phyloP scores from a whole-genome alignment of 495 filamentous ascomycete species.

The Durotheca rogersii region DNA sequence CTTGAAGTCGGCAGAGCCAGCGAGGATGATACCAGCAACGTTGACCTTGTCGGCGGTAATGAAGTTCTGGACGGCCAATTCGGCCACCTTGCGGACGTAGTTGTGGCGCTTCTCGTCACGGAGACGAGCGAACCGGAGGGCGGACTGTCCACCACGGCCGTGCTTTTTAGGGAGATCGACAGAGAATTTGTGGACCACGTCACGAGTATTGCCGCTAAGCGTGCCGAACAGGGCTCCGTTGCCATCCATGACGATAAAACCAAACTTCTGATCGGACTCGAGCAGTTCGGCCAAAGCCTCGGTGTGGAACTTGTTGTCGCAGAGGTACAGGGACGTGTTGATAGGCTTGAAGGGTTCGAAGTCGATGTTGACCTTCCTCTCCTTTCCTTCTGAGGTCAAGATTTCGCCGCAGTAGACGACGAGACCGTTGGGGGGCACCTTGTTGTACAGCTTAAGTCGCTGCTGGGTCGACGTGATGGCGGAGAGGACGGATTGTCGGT shows the following conservation, averaged over 20 bases:
- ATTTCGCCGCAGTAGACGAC: slow-evolving; percentile 99
- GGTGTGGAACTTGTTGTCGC: slow-evolving; percentile 99
- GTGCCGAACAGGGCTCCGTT: slow-evolving; percentile 97
- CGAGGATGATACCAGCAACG: slow-evolving; percentile 88
- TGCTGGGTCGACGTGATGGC: slow-evolving; percentile 99
- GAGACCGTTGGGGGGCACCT: slow-evolving; percentile 94
- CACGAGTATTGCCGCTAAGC: slow-evolving; percentile 91
- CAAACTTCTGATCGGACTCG: slow-evolving; percentile 97
- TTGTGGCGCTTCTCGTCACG: slow-evolving; percentile 99
- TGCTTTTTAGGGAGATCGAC: slow-evolving; percentile 99
- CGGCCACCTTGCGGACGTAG: slow-evolving; percentile 97
- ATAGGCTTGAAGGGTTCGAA: slow-evolving; percentile 99
- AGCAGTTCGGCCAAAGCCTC: slow-evolving; percentile 94
- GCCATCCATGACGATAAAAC: slow-evolving; percentile 99
- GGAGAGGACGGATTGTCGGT: slow-evolving; percentile 93
- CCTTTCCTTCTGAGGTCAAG: slow-evolving; percentile 96
- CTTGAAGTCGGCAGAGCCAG: slow-evolving; percentile 98
- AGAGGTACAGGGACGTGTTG: slow-evolving; percentile 98
- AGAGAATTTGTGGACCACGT: slow-evolving; percentile 94
- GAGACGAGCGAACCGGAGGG: slow-evolving; percentile 98
- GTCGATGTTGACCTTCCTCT: slow-evolving; percentile 98
- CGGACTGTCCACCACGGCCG: slow-evolving; percentile 98
- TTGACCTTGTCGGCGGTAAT: slow-evolving; percentile 98
- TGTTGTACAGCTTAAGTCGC: slow-evolving; percentile 96
- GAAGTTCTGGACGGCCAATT: slow-evolving; percentile 96